phyloP scores from a whole-genome alignment of 805 yeast species.

The Naumovozyma baii region DNA sequence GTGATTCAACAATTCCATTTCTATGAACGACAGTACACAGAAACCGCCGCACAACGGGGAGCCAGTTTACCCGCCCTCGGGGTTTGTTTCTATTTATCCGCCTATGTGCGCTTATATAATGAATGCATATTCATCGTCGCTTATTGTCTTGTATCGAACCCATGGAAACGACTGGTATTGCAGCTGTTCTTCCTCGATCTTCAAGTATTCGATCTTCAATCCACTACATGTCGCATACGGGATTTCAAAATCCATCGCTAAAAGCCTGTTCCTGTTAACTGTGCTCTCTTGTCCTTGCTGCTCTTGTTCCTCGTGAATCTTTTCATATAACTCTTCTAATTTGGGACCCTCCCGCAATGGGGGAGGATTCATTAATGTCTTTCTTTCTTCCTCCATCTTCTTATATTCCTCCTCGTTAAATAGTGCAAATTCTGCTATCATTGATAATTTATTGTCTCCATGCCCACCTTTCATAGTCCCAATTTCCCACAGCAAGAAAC shows the following conservation, averaged over 20 bases:
- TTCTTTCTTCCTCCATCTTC: constrained; percentile 17
- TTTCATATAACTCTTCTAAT: constrained; percentile 28
- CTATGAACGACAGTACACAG: no score
- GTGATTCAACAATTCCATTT: no score
- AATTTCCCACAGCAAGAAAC: constrained; percentile 65
- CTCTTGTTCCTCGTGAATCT: constrained; percentile 17
- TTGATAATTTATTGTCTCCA: constrained; percentile 42
- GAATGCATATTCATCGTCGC: constrained; percentile 32
- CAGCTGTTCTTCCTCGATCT: constrained; percentile 53
- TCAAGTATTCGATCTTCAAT: constrained; percentile 52
- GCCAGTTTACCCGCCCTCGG: no score
- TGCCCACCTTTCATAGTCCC: constrained; percentile 43
- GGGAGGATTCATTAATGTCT: constrained; percentile 32
- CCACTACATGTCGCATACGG: constrained; percentile 60
- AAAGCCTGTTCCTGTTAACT: constrained; percentile 9
- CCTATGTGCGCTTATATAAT: constrained; percentile 6
- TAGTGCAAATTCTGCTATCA: constrained; percentile 46
- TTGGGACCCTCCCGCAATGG: constrained; percentile 28
- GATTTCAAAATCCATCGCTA: constrained; percentile 50
- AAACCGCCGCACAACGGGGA: no score
- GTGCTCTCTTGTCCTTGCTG: neutral
- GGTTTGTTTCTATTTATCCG: no score
- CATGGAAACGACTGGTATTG: constrained; percentile 68
- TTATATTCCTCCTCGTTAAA: constrained; percentile 22
- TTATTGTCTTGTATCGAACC: constrained; percentile 52